Conservation (phyloP, 176 grass and related monocot species). For the Guadua angustifolia region DNA sequence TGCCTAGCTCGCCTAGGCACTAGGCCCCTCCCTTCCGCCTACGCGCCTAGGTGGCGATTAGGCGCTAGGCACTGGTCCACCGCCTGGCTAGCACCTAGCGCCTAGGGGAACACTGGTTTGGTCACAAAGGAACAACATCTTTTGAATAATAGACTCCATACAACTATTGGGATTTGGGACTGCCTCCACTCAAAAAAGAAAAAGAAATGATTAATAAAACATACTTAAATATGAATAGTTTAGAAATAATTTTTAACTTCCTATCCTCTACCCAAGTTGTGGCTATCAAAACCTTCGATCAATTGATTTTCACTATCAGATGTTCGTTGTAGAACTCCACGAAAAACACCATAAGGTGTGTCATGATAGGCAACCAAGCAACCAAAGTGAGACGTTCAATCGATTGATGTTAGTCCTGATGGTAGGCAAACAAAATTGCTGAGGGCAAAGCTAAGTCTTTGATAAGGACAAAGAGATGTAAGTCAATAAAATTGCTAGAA, state of each 20-base stretch:
- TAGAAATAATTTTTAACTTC: background rate
- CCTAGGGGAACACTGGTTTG: background rate
- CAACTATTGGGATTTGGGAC: background rate
- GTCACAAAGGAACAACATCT: background rate
- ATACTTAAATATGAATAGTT: background rate
- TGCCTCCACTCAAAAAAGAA: background rate
- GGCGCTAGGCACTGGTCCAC: no score
- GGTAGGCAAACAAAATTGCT: background rate
- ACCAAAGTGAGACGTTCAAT: no score
- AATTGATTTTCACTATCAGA: background rate
- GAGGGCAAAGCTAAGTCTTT: background rate
- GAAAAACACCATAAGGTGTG: background rate
- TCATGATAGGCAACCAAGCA: background rate
- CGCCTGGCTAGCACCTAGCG: no score
- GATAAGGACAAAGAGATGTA: no score
- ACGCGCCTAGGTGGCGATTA: no score
- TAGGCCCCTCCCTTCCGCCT: no score
- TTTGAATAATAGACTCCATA: background rate
- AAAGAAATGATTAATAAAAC: background rate
- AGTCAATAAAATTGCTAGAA: no score
- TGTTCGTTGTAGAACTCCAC: background rate
- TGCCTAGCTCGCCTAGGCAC: no score
- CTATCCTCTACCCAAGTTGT: background rate
- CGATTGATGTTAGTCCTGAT: no score
- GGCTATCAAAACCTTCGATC: background rate